Evolutionary conservation across 768 basidiomycete genomes (phyloP).

Genomic region (Butyriboletus loyo): DNA sequence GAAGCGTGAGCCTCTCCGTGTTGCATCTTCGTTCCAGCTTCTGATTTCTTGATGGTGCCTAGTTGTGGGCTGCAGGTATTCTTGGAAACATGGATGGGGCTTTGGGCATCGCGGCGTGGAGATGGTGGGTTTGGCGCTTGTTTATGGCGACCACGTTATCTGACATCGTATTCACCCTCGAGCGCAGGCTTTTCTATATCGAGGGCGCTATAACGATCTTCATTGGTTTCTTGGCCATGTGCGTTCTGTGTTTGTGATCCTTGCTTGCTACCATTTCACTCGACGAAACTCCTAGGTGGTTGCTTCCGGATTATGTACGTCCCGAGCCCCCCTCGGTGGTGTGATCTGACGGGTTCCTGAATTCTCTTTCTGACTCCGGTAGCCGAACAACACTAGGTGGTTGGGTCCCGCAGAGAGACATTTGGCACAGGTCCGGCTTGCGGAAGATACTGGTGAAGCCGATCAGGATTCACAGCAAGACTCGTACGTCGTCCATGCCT

Average conservation of each 20-base stretch:
- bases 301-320: constrained; percentile 59
- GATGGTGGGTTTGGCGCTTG: constrained; percentile 45
- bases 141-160: no score
- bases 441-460: constrained; percentile 67
- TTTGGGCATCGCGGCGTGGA: constrained; percentile 65
- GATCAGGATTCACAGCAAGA: constrained; percentile 56
- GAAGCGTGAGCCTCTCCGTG: constrained; percentile 42
- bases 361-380: background rate
- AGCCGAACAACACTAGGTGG: constrained; percentile 67
- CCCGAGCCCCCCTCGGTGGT: background rate
- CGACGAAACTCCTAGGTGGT: constrained; percentile 40
- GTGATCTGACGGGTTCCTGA: background rate
- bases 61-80: constrained; percentile 74
- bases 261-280: background rate
- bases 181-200: constrained; percentile 64
- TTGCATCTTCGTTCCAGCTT: background rate
- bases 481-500: constrained; percentile 41
- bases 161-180: background rate
- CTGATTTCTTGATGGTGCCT: background rate
- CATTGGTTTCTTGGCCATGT: constrained; percentile 57
- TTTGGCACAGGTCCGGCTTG: constrained; percentile 63
- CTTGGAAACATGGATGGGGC: constrained; percentile 65
- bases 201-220: constrained; percentile 65
- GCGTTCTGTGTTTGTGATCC: background rate
- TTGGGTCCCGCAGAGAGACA: constrained; percentile 46